A percentile compares a stretch with the other conserved stretches of the same genome.
These are phyloP conservation scores for Meredithiella fracta DNA, from an alignment of 2,329 filamentous ascomycete genomes.

Conservation along the genomic window DNA sequence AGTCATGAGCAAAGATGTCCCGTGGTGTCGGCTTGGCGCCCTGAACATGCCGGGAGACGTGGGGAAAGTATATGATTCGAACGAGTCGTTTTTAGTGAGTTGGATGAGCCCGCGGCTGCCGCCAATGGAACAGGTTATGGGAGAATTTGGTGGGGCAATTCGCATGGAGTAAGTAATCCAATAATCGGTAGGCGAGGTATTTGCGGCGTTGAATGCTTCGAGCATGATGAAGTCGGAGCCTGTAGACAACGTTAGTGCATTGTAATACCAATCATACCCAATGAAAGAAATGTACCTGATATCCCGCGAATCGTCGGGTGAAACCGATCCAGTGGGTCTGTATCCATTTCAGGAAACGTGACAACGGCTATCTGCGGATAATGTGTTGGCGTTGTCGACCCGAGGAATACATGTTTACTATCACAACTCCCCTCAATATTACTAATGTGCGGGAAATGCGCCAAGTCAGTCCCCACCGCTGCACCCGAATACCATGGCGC, in stretches of 20 bases:
- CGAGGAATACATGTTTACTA: too few species aligned
- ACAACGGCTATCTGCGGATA: too few species aligned
- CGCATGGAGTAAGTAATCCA: constrained; percentile 25
- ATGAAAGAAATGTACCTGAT: not conserved
- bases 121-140: constrained; percentile 19
- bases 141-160: constrained; percentile 34
- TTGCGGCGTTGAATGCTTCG: not conserved
- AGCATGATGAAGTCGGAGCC: constrained; percentile 7
- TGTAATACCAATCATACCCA: too few species aligned
- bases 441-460: not conserved
- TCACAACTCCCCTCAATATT: too few species aligned
- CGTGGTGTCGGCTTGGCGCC: not conserved
- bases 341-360: too few species aligned
- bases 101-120: constrained; percentile 10
- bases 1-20: constrained; percentile 13
- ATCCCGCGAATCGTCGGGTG: not conserved
- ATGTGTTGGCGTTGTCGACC: too few species aligned
- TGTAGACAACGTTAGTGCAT: not conserved
- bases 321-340: not conserved
- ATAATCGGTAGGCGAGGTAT: not conserved
- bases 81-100: not conserved
- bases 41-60: not conserved
- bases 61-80: constrained; percentile 1
- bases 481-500: too few species aligned
- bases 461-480: not conserved